A percentile compares a stretch with the other conserved stretches of the same genome.
Conservation (phyloP, 1,284 basidiomycete species). For the Neonothopanus nambi region DNA sequence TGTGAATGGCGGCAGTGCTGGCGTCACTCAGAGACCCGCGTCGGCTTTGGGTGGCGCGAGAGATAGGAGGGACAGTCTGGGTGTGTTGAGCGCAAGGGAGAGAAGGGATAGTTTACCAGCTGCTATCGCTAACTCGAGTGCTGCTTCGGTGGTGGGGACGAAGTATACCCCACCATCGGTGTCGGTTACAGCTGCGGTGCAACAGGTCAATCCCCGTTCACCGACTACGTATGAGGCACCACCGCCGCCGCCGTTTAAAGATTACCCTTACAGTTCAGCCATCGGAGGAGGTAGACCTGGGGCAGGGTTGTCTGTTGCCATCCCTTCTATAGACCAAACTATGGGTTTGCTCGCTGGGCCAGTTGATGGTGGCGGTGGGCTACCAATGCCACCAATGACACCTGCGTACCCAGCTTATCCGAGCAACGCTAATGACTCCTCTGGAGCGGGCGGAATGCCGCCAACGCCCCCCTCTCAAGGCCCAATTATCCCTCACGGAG, state of each 20-base stretch:
- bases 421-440: not conserved
- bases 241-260: constrained; percentile 29
- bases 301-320: constrained; percentile 20
- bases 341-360: not conserved
- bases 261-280: not conserved
- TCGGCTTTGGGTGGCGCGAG: constrained; percentile 1
- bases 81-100: not conserved
- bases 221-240: constrained; percentile 53
- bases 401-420: constrained; percentile 74
- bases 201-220: constrained; percentile 36
- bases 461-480: constrained; percentile 55
- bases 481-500: constrained; percentile 48
- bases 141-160: too few relatives aligned
- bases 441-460: too few relatives aligned
- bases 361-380: not conserved
- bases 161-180: constrained; percentile 29
- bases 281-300: not conserved
- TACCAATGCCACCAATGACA: constrained; percentile 47
- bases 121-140: not conserved
- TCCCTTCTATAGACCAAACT: constrained; percentile 13
- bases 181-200: constrained; percentile 4
- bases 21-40: not conserved
- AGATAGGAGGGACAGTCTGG: constrained; percentile 9
- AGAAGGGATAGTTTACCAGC: constrained; percentile 6
- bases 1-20: too few relatives aligned